Base-by-base conservation (phyloP, 768 basidiomycete species). In the Hortiboletus campestris region DNA sequence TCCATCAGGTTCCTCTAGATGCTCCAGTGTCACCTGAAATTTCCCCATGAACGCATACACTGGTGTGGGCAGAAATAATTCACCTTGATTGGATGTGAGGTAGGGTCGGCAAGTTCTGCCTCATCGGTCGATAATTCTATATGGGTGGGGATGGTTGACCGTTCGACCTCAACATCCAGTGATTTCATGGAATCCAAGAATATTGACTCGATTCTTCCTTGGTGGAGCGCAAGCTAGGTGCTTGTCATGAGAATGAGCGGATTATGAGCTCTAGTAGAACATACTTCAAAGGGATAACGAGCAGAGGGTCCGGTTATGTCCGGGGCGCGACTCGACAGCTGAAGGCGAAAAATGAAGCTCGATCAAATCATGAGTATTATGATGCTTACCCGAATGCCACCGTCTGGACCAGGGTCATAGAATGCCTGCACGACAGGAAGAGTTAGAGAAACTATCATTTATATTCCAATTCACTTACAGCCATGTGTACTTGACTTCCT, bases 281-380 rank as follows among this genome's bases (percentile, higher is more conserved):
- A 51, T 60, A 84, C 88, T 72, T 88, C 87, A 57, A 85, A 89
- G 4, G 85, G 87, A 67, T 82, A 89, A 35, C 86, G 78, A 14
- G 87, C 86, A 14, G 78, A 78, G 0, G 81, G 74, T 5, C 84
- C 82, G 4, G 76, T 80, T 14, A 89, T 75, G 65, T 88, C 86
- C 3, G 82, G 74, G 0, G 80, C 77, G 11, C 85, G 80, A 49
- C 84, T 81, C 12, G 83, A 83, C 10, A 86, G 76, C 86, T 89
- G 48, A 52, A 20, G 36, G 41, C 8, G 12, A 46, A 41, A 6
- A 20, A 41, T 49, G 20, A 51, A 45, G 51, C 14, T 44, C 12
- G 9, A 53, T 49, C 7, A 49, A 20, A n/a, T 22, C 17, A 29
- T 17, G 16, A 25, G 19, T 3, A 20, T 16, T 25, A 28, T 20